Base-by-base conservation (phyloP, 352 stramenopile species). In the Saprolegnia parasitica region DNA sequence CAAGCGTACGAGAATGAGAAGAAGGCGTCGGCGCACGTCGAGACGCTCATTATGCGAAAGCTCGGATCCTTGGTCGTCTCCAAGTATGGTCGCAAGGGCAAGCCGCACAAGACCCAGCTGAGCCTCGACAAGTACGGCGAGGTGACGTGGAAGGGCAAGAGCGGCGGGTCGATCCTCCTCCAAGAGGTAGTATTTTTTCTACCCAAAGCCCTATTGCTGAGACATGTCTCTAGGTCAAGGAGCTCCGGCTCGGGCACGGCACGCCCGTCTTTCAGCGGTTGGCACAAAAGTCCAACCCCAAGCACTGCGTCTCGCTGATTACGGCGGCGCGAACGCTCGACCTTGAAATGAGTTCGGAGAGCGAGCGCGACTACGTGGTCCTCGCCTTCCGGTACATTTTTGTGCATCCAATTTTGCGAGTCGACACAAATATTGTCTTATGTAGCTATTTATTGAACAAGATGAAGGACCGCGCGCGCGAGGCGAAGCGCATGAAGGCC, bases 11-110 rank as follows among this genome's bases (percentile, higher is more conserved):
- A 91, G 37, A 84, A 94, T 68, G 83, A 89, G 57, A 78, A 84
- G 32, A 80, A 87, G 13, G 78, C 91, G 4, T 77, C 81, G 13
- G 80, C 90, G 75, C 86, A 94, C 68, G 86, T 90, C 20, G 86
- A 94, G 71, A 76, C 91, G 24, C 80, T 78, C 5, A 94, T 94
- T 66, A 94, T 94, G 83, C 89, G 89, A 73, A 82, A 85, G 21
- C 88, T 94, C 78, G 83, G 90, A 56, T 85, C 74, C 2, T 29
- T 91, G 21, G 49, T 68, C 1, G 81, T 94, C 24, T 88, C 80
- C 80, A 94, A 94, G 67, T 84, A 91, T 50, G 86, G 86, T 20
- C 86, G 86, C 50, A 84, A 83, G 37, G 86, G 86, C 6, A 76
- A 78, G 37, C 84, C 86, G 10, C 86, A 94, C 80, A 91, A 91